A percentile compares a stretch with the other conserved stretches of the same genome.
Evolutionary conservation across 2,329 filamentous ascomycete genomes (phyloP).

Genomic region (Xylariaceae sp.): DNA sequence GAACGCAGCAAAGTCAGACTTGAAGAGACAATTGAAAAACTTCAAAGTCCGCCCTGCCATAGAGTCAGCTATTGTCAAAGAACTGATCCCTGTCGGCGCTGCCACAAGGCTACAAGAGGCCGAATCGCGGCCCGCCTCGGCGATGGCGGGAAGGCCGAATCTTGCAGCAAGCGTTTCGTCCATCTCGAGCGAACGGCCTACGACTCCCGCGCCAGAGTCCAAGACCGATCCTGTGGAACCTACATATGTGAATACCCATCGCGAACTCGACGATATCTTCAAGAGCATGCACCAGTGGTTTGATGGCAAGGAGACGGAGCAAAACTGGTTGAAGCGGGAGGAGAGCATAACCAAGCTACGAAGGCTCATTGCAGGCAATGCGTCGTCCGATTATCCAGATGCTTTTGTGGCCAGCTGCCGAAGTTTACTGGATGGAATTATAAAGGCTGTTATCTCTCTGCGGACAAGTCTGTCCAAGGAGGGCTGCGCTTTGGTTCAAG

Average conservation of each 20-base stretch:
- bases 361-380: conserved; percentile 78
- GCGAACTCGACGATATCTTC: conserved; percentile 85
- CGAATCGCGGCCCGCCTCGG: conserved; percentile 38
- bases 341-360: conserved; percentile 74
- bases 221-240: conserved; percentile 72
- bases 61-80: conserved; percentile 72
- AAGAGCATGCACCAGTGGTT: conserved; percentile 77
- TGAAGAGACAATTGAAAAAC: conserved; percentile 80
- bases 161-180: conserved; percentile 52
- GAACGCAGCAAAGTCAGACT: conserved; percentile 77
- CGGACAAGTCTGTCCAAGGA: conserved; percentile 88
- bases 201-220: conserved; percentile 61
- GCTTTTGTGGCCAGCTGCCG: conserved; percentile 69
- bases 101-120: conserved; percentile 25
- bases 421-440: conserved; percentile 74
- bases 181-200: conserved; percentile 44
- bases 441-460: conserved; percentile 79
- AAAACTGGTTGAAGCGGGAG: conserved; percentile 87
- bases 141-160: conserved; percentile 30
- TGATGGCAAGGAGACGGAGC: conserved; percentile 83
- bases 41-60: conserved; percentile 86
- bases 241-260: conserved; percentile 74
- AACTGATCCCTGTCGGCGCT: conserved; percentile 53
- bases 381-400: conserved; percentile 68
- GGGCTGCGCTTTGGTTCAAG: conserved; percentile 78